Base-by-base conservation (phyloP, 83 land plant species). In the Picea mariana region DNA sequence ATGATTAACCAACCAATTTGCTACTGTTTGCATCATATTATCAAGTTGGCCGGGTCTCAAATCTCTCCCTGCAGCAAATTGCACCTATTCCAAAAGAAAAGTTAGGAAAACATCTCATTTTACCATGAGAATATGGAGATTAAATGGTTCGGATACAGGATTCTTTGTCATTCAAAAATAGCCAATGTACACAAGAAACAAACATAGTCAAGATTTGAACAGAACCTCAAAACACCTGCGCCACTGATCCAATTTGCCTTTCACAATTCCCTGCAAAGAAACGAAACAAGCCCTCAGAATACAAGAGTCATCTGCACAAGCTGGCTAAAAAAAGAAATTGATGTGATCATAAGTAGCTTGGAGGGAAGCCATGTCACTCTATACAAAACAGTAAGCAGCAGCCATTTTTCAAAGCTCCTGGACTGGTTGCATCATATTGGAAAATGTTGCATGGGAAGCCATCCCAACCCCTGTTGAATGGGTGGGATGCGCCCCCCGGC, bases 11-110 rank as follows among this genome's bases (percentile, higher is more conserved):
- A 85, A 97, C 99, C 99, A 97, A 73, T 80, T 91, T 47, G 90
- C 78, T 78, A 97, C 75, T 73, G 98, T 94, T 31, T 91, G 89
- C 38, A 95, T 95, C 97, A 97, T 95, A 85, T 71, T 88, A 59
- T 91, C 95, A 9, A 97, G 91, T 79, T 97, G 99, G 16, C 89
- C 97, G 27, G 99, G 98, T 84, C 97, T 92, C 85, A 95, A 86
- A 88, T 97, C 99, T 82, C 99, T 94, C 67, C 99, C 99, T 68
- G 98, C 98, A 5, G 98, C 99, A 94, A 97, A 97, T 81, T 95
- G 97, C 15, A 97, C 98, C 99, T 97, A 75, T 59, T 79, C 15
- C 52, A 61, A 38, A 79, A 58, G 3, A 11, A 55, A 55, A 55
- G 8, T 18, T 8, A 1, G 59, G 18, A 75, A 75, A 47, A 44